Percentiles rank a stretch among this genome's conserved stretches.
Conservation (phyloP, 257 asterid genomes). For the Solanum lignicaule region DNA sequence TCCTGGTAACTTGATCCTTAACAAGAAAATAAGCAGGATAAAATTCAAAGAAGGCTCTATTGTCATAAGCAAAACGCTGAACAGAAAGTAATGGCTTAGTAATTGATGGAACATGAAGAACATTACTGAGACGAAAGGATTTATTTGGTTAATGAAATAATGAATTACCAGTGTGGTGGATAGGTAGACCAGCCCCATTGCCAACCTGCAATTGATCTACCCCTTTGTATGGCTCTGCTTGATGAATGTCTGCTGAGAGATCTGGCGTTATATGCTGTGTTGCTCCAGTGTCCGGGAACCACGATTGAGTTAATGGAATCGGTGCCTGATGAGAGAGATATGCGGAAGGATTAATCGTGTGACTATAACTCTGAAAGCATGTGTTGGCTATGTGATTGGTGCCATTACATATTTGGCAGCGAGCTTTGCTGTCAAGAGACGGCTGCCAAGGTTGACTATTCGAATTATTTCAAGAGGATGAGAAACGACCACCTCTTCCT, state of each 20-base stretch:
- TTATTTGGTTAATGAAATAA: no score
- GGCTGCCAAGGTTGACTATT: not conserved
- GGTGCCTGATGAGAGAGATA: not conserved
- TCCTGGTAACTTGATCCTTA: no score
- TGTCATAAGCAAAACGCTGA: no score
- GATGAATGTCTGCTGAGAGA: not conserved
- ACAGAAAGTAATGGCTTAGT: no score
- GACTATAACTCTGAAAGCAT: not conserved
- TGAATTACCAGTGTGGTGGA: no score
- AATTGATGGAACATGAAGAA: no score
- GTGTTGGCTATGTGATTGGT: not conserved
- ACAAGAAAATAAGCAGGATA: no score
- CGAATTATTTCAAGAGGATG: not conserved
- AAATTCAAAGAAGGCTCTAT: no score
- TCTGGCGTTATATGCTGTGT: not conserved
- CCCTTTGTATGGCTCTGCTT: not conserved
- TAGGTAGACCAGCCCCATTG: no score
- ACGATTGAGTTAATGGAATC: not conserved
- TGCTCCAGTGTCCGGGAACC: not conserved
- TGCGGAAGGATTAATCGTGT: not conserved
- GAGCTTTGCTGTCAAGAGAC: not conserved
- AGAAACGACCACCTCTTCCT: not conserved
- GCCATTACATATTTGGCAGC: not conserved
- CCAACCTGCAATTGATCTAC: not conserved
- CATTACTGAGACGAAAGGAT: no score